Base-by-base conservation (phyloP, 805 yeast genomes). In the Ogataea pignaliae region DNA sequence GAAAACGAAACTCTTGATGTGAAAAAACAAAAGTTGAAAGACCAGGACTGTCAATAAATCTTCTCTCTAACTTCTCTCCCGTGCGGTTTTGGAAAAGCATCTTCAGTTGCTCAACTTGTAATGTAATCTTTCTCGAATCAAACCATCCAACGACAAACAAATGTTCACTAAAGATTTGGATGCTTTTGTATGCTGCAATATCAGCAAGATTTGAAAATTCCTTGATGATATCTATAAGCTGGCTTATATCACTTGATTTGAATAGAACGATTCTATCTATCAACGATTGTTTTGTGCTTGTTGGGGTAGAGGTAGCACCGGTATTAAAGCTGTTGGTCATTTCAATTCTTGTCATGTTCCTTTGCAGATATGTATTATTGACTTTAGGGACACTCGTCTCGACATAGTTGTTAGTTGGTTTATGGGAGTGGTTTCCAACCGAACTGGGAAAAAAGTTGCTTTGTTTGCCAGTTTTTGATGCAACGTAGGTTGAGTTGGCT, bases 81-180 rank as follows among this genome's bases (percentile, higher is more conserved):
- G 45, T 33, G 3, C 41, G 37, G 32, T 43, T 39, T 17, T 43
- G 18, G 30, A 46, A 50, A 5, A 58, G 39, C 31, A 40, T 34
- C 21, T 47, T 42, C 34, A 59, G 42, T 30, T 47, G 52, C 13
- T 47, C 43, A 13, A 47, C 29, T 9, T 57, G 56, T 4, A 43
- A 29, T 3, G 46, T n/a, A 12, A 61, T 48, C 34, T 52, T 51
- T 18, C 60, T 46, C 9, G 55, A 36, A 36, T 62, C 66, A 46
- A 48, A 63, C 66, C 66, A 63, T 1, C 63, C 65, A 36, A 61
- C 52, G 2, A 46, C 51, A n/a, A 54, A 40, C 9, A 43, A 37
- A 2, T 31, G 17, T 11, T 35, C 43, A 3, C 43, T 31, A 6
- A 26, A 21, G 5, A 52, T 10, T 4, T 29, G 35, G 15, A 52